Percentiles rank a stretch among this genome's conserved stretches.
These are phyloP conservation scores for Termitomyces sp. DNA, from an alignment of 768 basidiomycete genomes.

Conservation along the genomic window DNA sequence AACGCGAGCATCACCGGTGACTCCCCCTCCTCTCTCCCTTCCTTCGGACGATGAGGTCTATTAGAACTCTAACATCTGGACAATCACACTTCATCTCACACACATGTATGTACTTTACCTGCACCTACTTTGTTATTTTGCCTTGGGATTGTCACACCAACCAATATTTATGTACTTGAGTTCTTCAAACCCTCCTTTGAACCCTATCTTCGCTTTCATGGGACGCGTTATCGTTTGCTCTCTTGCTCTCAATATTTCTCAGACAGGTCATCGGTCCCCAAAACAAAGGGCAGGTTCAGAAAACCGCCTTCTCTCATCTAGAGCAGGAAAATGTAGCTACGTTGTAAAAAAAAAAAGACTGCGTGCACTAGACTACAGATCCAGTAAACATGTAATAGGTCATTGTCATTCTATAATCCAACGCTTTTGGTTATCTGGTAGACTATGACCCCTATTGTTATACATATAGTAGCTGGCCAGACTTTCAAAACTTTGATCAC, in stretches of 20 bases:
- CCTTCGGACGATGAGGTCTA: slow-evolving; percentile 6
- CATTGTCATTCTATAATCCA: slow-evolving; percentile 51
- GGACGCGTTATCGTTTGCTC: neutral
- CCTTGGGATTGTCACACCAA: neutral
- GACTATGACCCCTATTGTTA: slow-evolving; percentile 23
- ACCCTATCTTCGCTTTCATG: neutral
- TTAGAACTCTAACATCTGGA: neutral
- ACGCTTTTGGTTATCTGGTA: slow-evolving; percentile 33
- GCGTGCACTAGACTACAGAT: neutral
- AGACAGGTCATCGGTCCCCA: too few relatives aligned
- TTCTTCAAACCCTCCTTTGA: too few relatives aligned
- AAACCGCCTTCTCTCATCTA: neutral
- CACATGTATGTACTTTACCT: neutral
- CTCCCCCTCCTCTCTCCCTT: slow-evolving; percentile 33
- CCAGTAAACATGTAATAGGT: neutral
- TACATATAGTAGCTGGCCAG: slow-evolving; percentile 26
- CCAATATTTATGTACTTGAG: neutral
- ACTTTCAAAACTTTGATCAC: slow-evolving; percentile 35
- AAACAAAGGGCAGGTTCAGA: neutral
- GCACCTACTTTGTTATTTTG: neutral
- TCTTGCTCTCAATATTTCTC: neutral
- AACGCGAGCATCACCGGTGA: slow-evolving; percentile 41
- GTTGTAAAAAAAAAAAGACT: slow-evolving; percentile 1
- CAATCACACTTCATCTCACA: neutral
- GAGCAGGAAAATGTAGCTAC: neutral